phyloP scores from a whole-genome alignment of 2,329 filamentous ascomycete species.

The Penicillium griseofulvum region DNA sequence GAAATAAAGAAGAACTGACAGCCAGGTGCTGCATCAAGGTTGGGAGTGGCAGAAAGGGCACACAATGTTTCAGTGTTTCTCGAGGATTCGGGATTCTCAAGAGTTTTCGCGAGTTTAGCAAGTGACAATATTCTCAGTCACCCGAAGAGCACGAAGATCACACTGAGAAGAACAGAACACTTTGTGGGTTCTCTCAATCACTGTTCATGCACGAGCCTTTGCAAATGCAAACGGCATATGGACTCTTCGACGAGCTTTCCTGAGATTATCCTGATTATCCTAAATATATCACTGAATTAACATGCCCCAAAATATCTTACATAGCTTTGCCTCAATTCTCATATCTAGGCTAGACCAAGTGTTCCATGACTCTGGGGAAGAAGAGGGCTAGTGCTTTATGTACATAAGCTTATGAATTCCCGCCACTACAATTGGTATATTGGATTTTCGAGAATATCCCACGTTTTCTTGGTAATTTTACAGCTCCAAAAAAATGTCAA shows the following conservation, averaged over 20 bases:
- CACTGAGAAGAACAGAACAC: too few relatives aligned
- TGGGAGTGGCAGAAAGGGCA: neutral
- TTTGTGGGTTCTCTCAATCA: too few relatives aligned
- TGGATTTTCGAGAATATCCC: neutral
- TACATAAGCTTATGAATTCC: neutral
- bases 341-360: neutral
- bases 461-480: neutral
- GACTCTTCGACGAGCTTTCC: neutral
- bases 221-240: neutral
- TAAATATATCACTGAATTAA: neutral
- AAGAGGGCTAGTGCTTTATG: neutral
- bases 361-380: neutral
- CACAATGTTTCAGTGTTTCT: too few relatives aligned
- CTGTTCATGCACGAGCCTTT: too few relatives aligned
- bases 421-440: neutral
- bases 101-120: too few relatives aligned
- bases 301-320: neutral
- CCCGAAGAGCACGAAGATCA: too few relatives aligned
- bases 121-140: neutral
- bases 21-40: neutral
- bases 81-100: too few relatives aligned
- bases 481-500: fast-evolving
- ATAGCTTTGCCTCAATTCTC: neutral
- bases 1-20: neutral
- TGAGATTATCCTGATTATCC: neutral